Base-by-base conservation (phyloP, 2,329 filamentous ascomycete genomes). In the Paecilomyces formosus region DNA sequence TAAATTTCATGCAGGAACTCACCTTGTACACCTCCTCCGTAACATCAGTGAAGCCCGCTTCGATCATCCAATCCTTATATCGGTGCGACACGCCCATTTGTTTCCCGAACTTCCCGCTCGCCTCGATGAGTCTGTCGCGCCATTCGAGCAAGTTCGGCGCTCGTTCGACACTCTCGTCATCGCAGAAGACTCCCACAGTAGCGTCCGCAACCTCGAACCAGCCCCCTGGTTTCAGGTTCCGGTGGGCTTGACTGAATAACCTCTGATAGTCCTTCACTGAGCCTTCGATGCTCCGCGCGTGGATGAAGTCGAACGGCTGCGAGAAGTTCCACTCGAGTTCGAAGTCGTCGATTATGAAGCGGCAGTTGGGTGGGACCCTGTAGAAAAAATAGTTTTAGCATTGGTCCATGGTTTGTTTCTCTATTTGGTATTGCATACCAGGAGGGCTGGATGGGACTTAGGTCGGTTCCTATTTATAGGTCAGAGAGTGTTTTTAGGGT, bases 381-480 rank as follows among this genome's bases (percentile, higher is more conserved):
- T 45, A 26, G 60, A 28, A 0, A 33, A 22, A 11, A 53, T 13
- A 28, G 21, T 6, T 57, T 57, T 12, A 15, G 2, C 6, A n/a
- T 18, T 35, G 24, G 28, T 22, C 31, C 28, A 24, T 21, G 15
- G 13, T n/a, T 6, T 21, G 13, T 35, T 24, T 18, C 28, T 49
- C 28, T 21, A 13, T 24, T 18, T 39, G 22, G 8, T 7, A 13
- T 26, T 26, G n/a, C 22, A 26, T 59, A 62, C 61, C 61, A 62
- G 56, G 55, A 57, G 4, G 71, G 70, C 55, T 72, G 73, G 7
- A 72, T 74, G 24, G 72, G 72, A 53, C 62, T 66, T 5, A 74
- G 61, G 55, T 73, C 70, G 50, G 61, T 62, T 22, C 61, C 61
- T 62, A 11, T 2, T 30, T 52, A 18, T n/a, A 13, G 12, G 12